phyloP scores from a whole-genome alignment of 495 filamentous ascomycete genomes.

The Penicillium ochrochloron region DNA sequence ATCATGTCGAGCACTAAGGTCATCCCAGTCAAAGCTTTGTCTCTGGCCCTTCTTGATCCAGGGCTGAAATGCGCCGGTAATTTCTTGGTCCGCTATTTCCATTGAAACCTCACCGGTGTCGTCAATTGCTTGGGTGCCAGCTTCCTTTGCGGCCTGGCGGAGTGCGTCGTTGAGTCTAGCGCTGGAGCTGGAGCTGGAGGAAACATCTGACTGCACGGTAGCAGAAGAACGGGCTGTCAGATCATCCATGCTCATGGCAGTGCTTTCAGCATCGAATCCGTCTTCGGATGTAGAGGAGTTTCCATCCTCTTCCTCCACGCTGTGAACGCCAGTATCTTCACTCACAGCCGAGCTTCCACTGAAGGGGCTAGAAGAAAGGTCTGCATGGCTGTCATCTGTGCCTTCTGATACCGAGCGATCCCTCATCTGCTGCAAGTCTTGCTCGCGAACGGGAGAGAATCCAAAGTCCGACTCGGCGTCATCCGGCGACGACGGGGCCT shows the following conservation, averaged over 20 bases:
- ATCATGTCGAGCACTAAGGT: constrained; percentile 57
- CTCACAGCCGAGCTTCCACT: constrained; percentile 69
- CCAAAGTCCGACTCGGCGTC: constrained; percentile 61
- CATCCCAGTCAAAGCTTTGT: constrained; percentile 51
- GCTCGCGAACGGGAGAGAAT: constrained; percentile 71
- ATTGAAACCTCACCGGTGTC: constrained; percentile 66
- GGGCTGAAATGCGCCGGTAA: constrained; percentile 74
- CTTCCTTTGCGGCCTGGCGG: constrained; percentile 72
- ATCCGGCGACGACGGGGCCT: constrained; percentile 70
- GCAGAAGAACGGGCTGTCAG: constrained; percentile 67
- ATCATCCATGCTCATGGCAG: constrained; percentile 75
- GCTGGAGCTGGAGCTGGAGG: constrained; percentile 65
- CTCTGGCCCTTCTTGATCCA: constrained; percentile 62
- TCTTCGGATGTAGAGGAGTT: constrained; percentile 51
- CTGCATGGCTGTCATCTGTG: constrained; percentile 41
- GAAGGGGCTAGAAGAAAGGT: constrained; percentile 79
- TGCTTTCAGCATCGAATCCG: constrained; percentile 71
- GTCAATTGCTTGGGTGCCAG: constrained; percentile 66
- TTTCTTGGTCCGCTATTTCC: constrained; percentile 79
- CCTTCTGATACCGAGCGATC: constrained; percentile 26
- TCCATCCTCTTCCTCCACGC: constrained; percentile 57
- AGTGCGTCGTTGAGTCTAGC: constrained; percentile 75
- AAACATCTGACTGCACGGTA: constrained; percentile 58
- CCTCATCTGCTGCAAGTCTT: constrained; percentile 62
- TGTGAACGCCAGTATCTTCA: constrained; percentile 57